These are phyloP conservation scores for Wilcoxina mikolae DNA, from an alignment of 495 filamentous ascomycete genomes.

Conservation along the genomic window DNA sequence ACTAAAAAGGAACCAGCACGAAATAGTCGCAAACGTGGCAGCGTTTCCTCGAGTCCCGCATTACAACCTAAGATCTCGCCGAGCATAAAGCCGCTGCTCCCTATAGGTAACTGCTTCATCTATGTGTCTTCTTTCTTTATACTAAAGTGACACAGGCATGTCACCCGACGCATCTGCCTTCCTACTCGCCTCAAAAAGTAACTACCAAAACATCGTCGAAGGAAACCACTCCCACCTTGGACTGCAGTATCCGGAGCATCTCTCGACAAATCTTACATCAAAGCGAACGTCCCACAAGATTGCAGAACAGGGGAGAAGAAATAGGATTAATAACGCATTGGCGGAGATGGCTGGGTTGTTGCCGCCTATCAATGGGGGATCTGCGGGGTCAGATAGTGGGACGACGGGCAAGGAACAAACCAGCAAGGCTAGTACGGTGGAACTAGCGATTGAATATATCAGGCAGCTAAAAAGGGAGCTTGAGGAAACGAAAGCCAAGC, in stretches of 20 bases:
- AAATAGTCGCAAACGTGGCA: slow-evolving; percentile 53
- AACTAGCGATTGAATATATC: slow-evolving; percentile 92
- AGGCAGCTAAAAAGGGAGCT: slow-evolving; percentile 63
- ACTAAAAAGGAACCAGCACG: slow-evolving; percentile 7
- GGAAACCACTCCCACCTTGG: slow-evolving; percentile 65
- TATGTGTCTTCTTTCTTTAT: slow-evolving; percentile 2
- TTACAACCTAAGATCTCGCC: slow-evolving; percentile 87
- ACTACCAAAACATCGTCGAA: slow-evolving; percentile 95
- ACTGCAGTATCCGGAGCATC: slow-evolving; percentile 74
- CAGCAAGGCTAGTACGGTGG: slow-evolving; percentile 91
- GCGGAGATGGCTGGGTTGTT: slow-evolving; percentile 80
- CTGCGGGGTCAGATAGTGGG: slow-evolving; percentile 6
- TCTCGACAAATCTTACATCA: slow-evolving; percentile 84
- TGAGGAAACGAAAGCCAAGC: slow-evolving; percentile 41
- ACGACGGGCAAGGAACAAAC: slow-evolving; percentile 15
- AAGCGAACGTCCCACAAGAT: slow-evolving; percentile 98
- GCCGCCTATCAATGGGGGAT: slow-evolving; percentile 34
- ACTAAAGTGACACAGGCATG: slow-evolving; percentile 30
- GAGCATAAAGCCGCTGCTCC: slow-evolving; percentile 79
- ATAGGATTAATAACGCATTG: slow-evolving; percentile 86
- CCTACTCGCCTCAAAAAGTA: slow-evolving; percentile 81
- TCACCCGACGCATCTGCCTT: slow-evolving; percentile 63
- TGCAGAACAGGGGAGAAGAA: slow-evolving; percentile 86
- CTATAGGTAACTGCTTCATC: slow-evolving; percentile 45
- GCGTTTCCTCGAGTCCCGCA: slow-evolving; percentile 67